Conservation (phyloP, 305 asterid genomes). For the Solanum hybrid region DNA sequence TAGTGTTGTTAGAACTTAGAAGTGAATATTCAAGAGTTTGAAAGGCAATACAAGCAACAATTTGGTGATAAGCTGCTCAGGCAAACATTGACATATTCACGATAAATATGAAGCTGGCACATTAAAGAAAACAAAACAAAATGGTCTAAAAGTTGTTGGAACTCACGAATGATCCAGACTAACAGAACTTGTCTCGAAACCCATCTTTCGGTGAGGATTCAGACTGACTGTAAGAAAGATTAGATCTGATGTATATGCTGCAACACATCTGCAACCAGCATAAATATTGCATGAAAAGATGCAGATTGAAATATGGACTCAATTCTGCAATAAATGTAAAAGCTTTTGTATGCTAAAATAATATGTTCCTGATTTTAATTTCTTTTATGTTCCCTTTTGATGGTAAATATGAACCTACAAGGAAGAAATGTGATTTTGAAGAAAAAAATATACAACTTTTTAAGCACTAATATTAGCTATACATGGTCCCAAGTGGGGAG, state of each 20-base stretch:
- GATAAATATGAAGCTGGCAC: background rate
- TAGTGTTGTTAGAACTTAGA: background rate
- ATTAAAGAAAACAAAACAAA: background rate
- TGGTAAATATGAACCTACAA: background rate
- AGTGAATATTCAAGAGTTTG: background rate
- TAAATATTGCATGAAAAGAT: background rate
- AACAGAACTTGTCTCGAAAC: slow-evolving; percentile 46
- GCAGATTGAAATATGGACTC: background rate
- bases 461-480: background rate
- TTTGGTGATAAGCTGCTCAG: background rate
- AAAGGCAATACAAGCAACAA: background rate
- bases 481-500: background rate
- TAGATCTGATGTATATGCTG: slow-evolving; percentile 86
- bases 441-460: background rate
- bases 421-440: background rate
- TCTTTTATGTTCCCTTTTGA: background rate
- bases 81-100: background rate
- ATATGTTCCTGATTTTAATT: background rate
- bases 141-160: background rate
- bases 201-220: slow-evolving; percentile 82
- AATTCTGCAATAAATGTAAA: background rate
- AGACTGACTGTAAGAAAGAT: slow-evolving; percentile 60
- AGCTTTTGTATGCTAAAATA: background rate
- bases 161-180: slow-evolving; percentile 95
- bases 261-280: slow-evolving; percentile 67